Conservation (phyloP, 2,329 filamentous ascomycete genomes). For the Xylariaceae sp. region DNA sequence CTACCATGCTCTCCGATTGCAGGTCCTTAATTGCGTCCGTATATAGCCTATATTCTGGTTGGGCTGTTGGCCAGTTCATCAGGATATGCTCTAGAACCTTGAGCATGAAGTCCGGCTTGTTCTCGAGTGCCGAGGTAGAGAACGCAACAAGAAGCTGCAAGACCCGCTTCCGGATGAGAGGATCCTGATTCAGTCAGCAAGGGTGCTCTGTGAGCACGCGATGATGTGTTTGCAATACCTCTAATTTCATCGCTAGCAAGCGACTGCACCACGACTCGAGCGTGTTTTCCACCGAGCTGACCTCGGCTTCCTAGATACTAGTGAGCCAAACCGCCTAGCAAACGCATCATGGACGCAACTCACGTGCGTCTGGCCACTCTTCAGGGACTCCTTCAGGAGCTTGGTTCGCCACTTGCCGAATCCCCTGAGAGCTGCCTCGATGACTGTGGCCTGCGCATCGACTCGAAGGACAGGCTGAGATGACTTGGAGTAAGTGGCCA, state of each 20-base stretch:
- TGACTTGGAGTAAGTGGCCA: conserved; percentile 57
- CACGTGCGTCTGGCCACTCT: conserved; percentile 14
- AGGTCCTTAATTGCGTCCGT: conserved; percentile 87
- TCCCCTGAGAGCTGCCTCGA: conserved; percentile 82
- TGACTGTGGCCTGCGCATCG: conserved; percentile 83
- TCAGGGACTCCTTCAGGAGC: conserved; percentile 9
- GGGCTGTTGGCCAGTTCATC: conserved; percentile 68
- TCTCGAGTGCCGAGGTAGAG: conserved; percentile 71
- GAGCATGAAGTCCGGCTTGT: conserved; percentile 73
- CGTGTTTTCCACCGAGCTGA: conserved; percentile 51
- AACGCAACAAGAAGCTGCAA: conserved; percentile 79
- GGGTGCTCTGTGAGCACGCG: not conserved
- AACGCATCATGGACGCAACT: conserved; percentile 1
- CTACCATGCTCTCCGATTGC: conserved; percentile 74
- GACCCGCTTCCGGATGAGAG: conserved; percentile 72
- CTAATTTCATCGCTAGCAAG: conserved; percentile 62
- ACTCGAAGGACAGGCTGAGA: conserved; percentile 68
- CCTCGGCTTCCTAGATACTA: conserved; percentile 38
- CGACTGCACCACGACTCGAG: conserved; percentile 67
- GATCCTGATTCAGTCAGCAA: conserved; percentile 47
- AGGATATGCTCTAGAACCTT: conserved; percentile 88
- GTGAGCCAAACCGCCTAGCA: conserved; percentile 12
- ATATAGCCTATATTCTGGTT: conserved; percentile 64
- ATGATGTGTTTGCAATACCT: conserved; percentile 35
- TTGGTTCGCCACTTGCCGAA: conserved; percentile 67